These are phyloP conservation scores for Fagopyrum tataricum DNA, from an alignment of 148 eudicot genomes.

Conservation along the genomic window DNA sequence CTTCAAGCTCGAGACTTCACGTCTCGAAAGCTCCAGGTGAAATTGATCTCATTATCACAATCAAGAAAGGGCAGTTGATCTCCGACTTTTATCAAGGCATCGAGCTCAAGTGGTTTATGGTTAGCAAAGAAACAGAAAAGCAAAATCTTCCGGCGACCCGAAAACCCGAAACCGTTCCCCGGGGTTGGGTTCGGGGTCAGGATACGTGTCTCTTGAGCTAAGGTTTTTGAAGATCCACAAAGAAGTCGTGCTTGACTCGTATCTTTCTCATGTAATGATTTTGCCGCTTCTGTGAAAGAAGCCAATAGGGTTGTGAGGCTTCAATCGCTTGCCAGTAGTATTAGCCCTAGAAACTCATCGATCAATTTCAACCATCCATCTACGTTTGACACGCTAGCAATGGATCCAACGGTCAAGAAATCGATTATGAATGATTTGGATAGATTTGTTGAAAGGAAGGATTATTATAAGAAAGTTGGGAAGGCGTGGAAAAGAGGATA, in stretches of 20 bases:
- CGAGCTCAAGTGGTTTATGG: neutral
- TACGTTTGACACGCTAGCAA: constrained; percentile 24
- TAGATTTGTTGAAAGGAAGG: constrained; percentile 16
- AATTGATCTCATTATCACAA: neutral
- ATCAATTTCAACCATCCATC: constrained; percentile 39
- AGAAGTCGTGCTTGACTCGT: too few relatives aligned
- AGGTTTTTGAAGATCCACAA: too few relatives aligned
- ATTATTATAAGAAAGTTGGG: constrained; percentile 13
- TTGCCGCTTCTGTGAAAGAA: neutral
- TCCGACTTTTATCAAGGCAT: constrained; percentile 12
- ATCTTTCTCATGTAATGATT: too few relatives aligned
- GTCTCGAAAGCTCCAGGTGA: constrained; percentile 10
- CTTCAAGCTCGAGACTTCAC: constrained; percentile 6
- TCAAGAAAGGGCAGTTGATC: constrained; percentile 17
- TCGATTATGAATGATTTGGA: constrained; percentile 10
- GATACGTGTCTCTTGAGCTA: too few relatives aligned
- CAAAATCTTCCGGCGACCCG: too few relatives aligned
- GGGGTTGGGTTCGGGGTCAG: neutral
- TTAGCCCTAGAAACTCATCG: constrained; percentile 17
- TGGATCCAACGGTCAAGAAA: constrained; percentile 18
- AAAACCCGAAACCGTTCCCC: too few relatives aligned
- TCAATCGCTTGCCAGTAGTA: neutral
- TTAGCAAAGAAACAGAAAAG: neutral
- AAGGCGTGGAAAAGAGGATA: constrained; percentile 31
- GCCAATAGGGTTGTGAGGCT: neutral